phyloP scores from a whole-genome alignment of 1,284 basidiomycete genomes.

The Cutaneotrichosporon sp. region DNA sequence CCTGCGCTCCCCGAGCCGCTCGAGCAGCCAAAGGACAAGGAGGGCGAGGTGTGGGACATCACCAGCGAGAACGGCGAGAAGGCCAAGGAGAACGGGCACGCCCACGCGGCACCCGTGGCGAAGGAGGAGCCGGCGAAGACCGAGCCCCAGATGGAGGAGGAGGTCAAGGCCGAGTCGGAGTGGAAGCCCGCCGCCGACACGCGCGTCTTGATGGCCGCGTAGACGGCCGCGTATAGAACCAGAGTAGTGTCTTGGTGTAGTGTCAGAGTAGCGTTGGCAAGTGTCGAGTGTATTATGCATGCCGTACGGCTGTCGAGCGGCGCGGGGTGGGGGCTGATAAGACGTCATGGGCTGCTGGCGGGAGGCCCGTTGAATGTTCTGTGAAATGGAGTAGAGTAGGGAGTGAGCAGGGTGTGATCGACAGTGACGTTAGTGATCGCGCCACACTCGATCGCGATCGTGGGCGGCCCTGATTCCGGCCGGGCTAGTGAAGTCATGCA shows the following conservation, averaged over 20 bases:
- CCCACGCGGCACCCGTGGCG: no score
- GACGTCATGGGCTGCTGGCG: not conserved
- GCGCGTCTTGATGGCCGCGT: slow-evolving; percentile 9
- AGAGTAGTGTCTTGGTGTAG: not conserved
- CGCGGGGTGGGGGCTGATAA: no score
- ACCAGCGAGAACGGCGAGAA: not conserved
- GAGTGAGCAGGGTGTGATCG: no score
- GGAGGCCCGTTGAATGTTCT: no score
- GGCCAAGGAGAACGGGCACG: not conserved
- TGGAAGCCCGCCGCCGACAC: not conserved
- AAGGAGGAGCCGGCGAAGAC: not conserved
- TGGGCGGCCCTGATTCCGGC: not conserved
- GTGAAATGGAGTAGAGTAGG: no score
- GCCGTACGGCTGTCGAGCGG: not conserved
- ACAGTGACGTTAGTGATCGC: not conserved
- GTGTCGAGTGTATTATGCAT: not conserved
- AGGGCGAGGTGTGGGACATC: slow-evolving; percentile 8
- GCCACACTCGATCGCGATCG: not conserved
- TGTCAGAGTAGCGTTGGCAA: not conserved
- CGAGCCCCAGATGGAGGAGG: not conserved
- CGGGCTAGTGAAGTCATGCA: not conserved
- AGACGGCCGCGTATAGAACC: no score
- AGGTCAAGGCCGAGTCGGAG: not conserved
- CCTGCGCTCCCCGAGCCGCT: slow-evolving; percentile 15
- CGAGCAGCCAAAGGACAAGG: not conserved